Base-by-base conservation (phyloP, 306 rosid genomes). In the Lathyrus oleraceus region DNA sequence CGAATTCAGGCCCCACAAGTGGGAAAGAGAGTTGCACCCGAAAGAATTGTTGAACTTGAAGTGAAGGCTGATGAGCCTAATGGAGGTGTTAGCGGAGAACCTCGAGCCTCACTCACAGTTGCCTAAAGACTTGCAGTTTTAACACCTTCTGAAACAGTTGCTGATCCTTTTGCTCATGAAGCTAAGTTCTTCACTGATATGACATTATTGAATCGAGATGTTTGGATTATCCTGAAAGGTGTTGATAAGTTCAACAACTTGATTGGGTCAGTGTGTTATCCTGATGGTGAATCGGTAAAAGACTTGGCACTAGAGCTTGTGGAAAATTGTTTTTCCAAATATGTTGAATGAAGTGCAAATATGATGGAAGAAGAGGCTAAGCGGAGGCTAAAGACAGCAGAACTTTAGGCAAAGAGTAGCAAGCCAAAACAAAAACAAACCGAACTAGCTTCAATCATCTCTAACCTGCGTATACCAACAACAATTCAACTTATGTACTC, bases 321-420 rank as follows among this genome's bases (percentile, higher is more conserved):
- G 44, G 97, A 95, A 83, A 84, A 83, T 57, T 97, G 99, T 69
- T 78, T 70, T 66, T 96, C 90, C 27, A 95, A 85, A 74, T 95
- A 87, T 74, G 95, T 95, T 76, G 99, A 91, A 77, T 95, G 99
- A 97, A 95, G 99, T 78, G 99, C 97, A n/a, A 91, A 89, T 62
- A 91, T 83, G 93, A 87, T 95, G 99, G 99, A 91, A 82, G 99
- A 95, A 70, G 96, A 95, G 44, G 91, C 95, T 25, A 95, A 95
- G 76, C 72, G 92, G 76, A 81, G 11, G 78, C 78, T 95, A 75
- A 95, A 95, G 83, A 47, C 80, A 76, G 92, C 96, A 52, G 97
- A 95, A 74, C 96, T 95, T 21, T 79, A 83, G 78, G 92, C 99
- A 19, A 95, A 91, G 87, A 95, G 89, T 79, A 72, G 23, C 62